Evolutionary conservation across 495 filamentous ascomycete genomes (phyloP).

Genomic region (Penicillium odoratum): DNA sequence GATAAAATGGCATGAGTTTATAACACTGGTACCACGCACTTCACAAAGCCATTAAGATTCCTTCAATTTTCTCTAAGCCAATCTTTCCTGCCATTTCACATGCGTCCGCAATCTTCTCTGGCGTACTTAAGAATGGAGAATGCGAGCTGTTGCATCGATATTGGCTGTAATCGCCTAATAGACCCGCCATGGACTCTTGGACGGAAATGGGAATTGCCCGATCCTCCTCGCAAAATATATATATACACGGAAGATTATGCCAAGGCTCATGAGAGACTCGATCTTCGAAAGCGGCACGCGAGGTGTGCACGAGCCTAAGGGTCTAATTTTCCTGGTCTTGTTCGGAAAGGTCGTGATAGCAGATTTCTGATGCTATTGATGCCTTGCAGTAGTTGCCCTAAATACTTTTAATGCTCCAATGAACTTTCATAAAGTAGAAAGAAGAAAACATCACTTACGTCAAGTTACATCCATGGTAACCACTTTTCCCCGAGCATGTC

Average conservation of each 20-base stretch:
- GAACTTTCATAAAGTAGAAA: background rate
- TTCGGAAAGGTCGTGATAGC: no score
- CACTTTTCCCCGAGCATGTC: constrained; percentile 22
- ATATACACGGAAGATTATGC: constrained; percentile 46
- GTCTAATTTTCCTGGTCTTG: constrained; percentile 15
- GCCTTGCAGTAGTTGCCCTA: no score
- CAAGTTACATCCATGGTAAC: constrained; percentile 21
- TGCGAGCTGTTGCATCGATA: constrained; percentile 20
- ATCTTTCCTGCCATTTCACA: constrained; percentile 15
- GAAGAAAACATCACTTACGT: background rate
- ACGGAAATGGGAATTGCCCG: constrained; percentile 27
- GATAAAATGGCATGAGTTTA: no score
- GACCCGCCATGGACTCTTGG: constrained; percentile 35
- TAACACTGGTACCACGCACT: no score
- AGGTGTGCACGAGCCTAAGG: constrained; percentile 13
- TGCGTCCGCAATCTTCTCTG: constrained; percentile 21
- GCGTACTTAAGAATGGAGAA: constrained; percentile 25
- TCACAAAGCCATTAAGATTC: no score
- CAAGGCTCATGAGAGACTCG: constrained; percentile 44
- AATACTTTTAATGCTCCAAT: background rate
- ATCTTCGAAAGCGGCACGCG: constrained; percentile 21
- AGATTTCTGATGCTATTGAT: no score
- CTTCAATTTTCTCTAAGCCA: constrained; percentile 8
- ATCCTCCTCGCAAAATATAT: constrained; percentile 49
- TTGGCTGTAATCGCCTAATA: constrained; percentile 11